These are phyloP conservation scores for Caloboletus firmus DNA, from an alignment of 1,284 basidiomycete species.

Conservation along the genomic window DNA sequence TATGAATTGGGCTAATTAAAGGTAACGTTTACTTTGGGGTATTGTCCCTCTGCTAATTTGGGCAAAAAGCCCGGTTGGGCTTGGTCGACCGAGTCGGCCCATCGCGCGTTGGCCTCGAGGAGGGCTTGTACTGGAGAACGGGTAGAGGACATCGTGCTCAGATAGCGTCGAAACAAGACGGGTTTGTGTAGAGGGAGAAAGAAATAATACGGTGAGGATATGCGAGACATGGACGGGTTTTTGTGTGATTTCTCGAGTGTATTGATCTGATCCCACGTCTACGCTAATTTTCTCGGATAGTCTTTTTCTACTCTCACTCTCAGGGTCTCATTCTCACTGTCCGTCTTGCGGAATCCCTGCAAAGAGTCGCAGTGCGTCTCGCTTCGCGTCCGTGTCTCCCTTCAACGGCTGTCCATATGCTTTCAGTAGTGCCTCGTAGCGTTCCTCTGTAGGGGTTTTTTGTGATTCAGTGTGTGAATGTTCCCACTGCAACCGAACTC, in stretches of 20 bases:
- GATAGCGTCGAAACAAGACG: not conserved
- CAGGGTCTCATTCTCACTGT: constrained; percentile 9
- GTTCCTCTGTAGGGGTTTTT: constrained; percentile 16
- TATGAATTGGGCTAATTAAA: too few species aligned
- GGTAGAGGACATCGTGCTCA: constrained; percentile 17
- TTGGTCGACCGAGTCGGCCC: constrained; percentile 57
- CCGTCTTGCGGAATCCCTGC: constrained; percentile 23
- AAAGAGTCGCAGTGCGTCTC: constrained; percentile 19
- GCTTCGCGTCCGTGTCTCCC: constrained; percentile 26
- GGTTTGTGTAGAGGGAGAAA: not conserved
- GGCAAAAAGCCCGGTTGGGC: constrained; percentile 67
- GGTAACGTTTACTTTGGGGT: constrained; percentile 48
- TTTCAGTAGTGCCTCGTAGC: constrained; percentile 24
- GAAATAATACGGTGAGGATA: not conserved
- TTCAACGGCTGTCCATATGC: constrained; percentile 17
- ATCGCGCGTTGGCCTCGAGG: constrained; percentile 57
- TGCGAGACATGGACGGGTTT: too few species aligned
- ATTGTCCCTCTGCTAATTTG: constrained; percentile 62
- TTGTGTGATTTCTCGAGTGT: too few species aligned
- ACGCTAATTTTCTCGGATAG: not conserved
- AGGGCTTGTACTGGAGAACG: constrained; percentile 42
- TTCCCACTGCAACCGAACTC: not conserved
- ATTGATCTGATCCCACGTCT: constrained; percentile 10
- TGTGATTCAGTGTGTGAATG: not conserved
- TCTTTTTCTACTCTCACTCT: not conserved